Conservation (phyloP, 2,329 filamentous ascomycete species). For the Trematosphaeria pertusa region DNA sequence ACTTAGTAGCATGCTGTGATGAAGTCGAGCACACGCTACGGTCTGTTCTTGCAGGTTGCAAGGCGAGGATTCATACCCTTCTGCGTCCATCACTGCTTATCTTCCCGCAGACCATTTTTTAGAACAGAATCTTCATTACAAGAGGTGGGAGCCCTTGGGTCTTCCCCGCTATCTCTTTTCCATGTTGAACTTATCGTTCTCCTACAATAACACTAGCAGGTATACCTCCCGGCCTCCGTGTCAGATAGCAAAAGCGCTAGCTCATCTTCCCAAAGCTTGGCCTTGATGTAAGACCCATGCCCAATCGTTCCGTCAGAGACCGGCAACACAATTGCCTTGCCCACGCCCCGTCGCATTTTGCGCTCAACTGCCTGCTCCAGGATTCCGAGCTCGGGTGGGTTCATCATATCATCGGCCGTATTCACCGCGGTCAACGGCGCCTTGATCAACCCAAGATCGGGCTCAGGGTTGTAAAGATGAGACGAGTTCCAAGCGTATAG, state of each 20-base stretch:
- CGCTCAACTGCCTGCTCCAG: slow-evolving; percentile 24
- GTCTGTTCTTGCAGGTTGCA: no score
- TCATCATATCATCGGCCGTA: slow-evolving; percentile 35
- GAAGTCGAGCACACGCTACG: no score
- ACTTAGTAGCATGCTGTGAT: no score
- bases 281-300: slow-evolving; percentile 1
- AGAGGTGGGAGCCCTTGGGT: no score
- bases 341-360: slow-evolving; percentile 5
- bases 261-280: not conserved
- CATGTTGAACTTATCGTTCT: no score
- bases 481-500: slow-evolving; percentile 27
- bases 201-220: not conserved
- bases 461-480: slow-evolving; percentile 30
- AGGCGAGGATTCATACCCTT: no score
- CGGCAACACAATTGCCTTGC: slow-evolving; percentile 1
- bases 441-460: slow-evolving; percentile 22
- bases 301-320: not conserved
- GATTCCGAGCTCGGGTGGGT: slow-evolving; percentile 35
- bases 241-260: not conserved
- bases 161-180: no score
- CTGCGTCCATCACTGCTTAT: no score
- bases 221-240: not conserved
- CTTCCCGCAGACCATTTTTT: no score
- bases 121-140: no score
- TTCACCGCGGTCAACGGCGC: slow-evolving; percentile 32